Evolutionary conservation across 768 basidiomycete species (phyloP).

Genomic region (Phaeolepiota aurea): DNA sequence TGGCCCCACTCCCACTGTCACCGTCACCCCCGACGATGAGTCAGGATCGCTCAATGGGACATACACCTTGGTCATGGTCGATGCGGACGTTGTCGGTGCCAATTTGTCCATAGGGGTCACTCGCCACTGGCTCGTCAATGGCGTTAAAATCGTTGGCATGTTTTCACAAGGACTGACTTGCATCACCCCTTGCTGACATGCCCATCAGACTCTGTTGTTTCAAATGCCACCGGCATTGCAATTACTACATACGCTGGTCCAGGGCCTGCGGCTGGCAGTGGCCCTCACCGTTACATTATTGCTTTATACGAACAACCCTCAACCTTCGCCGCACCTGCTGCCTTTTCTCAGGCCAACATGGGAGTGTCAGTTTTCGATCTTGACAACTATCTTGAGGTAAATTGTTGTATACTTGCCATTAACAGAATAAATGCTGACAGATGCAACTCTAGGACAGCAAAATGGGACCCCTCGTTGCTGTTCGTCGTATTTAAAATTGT

Average conservation of each 20-base stretch:
- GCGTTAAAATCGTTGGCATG: conserved; percentile 40
- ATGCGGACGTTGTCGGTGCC: conserved; percentile 61
- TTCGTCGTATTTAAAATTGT: conserved; percentile 13
- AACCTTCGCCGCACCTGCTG: conserved; percentile 51
- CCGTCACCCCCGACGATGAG: conserved; percentile 40
- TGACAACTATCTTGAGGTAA: conserved; percentile 45
- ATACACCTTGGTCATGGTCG: conserved; percentile 70
- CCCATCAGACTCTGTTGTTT: conserved; percentile 25
- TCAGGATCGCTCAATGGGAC: conserved; percentile 35
- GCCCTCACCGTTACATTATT: conserved; percentile 74
- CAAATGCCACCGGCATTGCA: conserved; percentile 31
- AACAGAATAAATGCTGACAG: neutral
- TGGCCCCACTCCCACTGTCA: conserved; percentile 42
- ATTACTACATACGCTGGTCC: conserved; percentile 70
- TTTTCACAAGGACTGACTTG: neutral
- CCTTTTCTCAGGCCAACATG: conserved; percentile 38
- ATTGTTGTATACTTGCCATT: conserved; percentile 6
- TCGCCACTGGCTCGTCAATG: conserved; percentile 78
- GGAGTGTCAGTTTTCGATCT: conserved; percentile 52
- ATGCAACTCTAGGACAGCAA: conserved; percentile 31
- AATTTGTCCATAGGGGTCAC: conserved; percentile 52
- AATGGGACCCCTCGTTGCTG: conserved; percentile 55
- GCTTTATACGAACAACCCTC: conserved; percentile 57
- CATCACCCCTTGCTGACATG: neutral
- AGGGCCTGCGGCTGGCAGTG: conserved; percentile 57